Conservation (phyloP, 2,329 filamentous ascomycete genomes). For the Fusarium verrucosum region DNA sequence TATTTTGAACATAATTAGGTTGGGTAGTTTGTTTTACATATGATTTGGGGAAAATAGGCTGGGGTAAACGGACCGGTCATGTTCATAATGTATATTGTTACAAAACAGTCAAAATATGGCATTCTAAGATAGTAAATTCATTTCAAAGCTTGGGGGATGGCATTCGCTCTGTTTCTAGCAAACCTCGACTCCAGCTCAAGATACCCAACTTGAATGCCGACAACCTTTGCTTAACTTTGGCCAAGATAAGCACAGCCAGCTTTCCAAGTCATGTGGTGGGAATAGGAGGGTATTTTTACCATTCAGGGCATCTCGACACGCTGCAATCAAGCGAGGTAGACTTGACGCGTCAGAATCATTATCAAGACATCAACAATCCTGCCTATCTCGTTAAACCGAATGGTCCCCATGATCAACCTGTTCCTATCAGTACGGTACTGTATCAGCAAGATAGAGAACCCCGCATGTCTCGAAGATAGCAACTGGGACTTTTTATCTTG, state of each 20-base stretch:
- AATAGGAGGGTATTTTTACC: background rate
- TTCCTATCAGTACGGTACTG: background rate
- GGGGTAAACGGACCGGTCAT: slow-evolving; percentile 11
- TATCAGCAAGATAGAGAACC: slow-evolving; percentile 8
- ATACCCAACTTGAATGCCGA: background rate
- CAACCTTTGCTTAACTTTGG: background rate
- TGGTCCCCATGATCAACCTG: slow-evolving; percentile 9
- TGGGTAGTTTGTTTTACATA: background rate
- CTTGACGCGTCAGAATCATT: background rate
- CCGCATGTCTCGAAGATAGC: slow-evolving; percentile 13
- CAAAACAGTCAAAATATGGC: background rate
- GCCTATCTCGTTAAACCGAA: background rate
- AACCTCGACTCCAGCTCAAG: background rate
- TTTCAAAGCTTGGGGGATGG: background rate
- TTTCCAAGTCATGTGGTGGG: background rate
- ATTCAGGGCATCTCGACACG: slow-evolving; percentile 1
- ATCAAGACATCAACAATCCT: background rate
- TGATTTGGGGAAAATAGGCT: background rate
- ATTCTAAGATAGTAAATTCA: background rate
- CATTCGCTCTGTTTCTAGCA: background rate
- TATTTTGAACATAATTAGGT: background rate
- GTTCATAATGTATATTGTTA: slow-evolving; percentile 20
- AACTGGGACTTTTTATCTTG: slow-evolving; percentile 26
- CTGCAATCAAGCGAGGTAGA: background rate
- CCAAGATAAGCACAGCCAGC: background rate